These are phyloP conservation scores for Hymenoscyphus fraxineus DNA, from an alignment of 2,329 filamentous ascomycete species.

Conservation along the genomic window DNA sequence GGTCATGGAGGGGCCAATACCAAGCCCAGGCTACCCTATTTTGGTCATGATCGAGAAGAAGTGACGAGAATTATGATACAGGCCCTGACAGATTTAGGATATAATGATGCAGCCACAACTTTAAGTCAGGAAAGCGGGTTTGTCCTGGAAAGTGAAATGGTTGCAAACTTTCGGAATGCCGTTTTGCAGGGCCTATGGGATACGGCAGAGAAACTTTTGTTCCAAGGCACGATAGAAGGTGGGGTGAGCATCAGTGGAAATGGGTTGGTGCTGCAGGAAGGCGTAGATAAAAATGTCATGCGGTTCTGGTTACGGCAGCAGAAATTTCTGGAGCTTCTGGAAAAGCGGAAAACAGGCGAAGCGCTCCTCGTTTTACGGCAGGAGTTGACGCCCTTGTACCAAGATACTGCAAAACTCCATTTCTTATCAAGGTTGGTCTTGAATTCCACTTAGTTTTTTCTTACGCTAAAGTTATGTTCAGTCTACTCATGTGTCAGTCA, in stretches of 20 bases:
- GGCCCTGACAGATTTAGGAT: conserved; percentile 83
- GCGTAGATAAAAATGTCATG: conserved; percentile 75
- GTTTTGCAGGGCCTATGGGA: conserved; percentile 78
- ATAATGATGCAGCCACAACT: conserved; percentile 68
- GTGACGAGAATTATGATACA: conserved; percentile 91
- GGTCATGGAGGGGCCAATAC: conserved; percentile 22
- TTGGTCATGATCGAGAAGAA: conserved; percentile 87
- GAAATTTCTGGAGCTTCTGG: conserved; percentile 89
- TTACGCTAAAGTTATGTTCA: conserved; percentile 35
- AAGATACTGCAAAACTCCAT: conserved; percentile 73
- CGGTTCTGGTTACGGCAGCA: conserved; percentile 86
- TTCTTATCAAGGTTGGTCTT: conserved; percentile 64
- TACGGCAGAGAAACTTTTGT: conserved; percentile 78
- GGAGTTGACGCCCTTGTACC: conserved; percentile 82
- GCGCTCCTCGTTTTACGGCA: conserved; percentile 81
- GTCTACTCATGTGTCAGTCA: conserved; percentile 83
- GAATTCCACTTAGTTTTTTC: neutral
- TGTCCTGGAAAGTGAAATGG: conserved; percentile 78
- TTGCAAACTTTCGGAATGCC: conserved; percentile 79
- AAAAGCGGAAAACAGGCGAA: conserved; percentile 65
- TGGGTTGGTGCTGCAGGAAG: conserved; percentile 70
- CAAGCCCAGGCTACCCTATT: conserved; percentile 50
- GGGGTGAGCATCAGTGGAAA: conserved; percentile 38
- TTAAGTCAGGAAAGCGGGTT: conserved; percentile 81
- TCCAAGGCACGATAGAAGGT: conserved; percentile 47